A percentile compares a stretch with the other conserved stretches of the same genome.
phyloP scores from a whole-genome alignment of 768 basidiomycete species.

The Mycena rebaudengoi region DNA sequence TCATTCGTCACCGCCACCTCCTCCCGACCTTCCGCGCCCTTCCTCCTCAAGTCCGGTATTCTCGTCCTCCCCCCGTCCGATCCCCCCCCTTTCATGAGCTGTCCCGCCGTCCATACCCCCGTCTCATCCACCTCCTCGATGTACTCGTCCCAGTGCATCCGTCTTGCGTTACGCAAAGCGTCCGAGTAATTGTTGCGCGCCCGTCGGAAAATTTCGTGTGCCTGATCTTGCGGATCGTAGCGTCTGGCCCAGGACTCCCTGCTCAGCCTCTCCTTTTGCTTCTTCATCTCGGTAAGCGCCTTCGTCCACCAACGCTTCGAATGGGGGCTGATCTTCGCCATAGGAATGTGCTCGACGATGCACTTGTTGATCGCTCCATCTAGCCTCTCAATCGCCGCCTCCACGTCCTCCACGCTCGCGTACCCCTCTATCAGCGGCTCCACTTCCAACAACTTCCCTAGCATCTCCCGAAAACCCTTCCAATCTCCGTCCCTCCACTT shows the following conservation, averaged over 20 bases:
- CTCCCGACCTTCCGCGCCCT: neutral
- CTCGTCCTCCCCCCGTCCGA: neutral
- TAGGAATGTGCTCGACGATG: neutral
- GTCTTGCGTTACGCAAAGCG: neutral
- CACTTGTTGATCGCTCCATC: neutral
- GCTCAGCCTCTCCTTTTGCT: neutral
- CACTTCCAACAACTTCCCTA: neutral
- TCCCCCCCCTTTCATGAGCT: neutral
- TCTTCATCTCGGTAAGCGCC: neutral
- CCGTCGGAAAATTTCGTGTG: neutral
- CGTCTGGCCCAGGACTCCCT: too few species aligned
- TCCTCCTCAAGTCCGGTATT: neutral
- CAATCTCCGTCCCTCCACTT: neutral
- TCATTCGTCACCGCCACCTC: neutral
- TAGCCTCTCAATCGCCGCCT: neutral
- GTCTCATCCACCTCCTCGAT: neutral
- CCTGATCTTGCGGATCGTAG: neutral
- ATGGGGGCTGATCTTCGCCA: neutral
- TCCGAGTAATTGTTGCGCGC: neutral
- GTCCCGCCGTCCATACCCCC: neutral
- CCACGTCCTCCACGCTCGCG: neutral
- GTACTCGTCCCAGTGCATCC: neutral
- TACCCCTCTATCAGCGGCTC: neutral
- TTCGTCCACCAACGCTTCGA: neutral
- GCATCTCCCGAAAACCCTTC: neutral